These are phyloP conservation scores for Botrytis fragariae DNA, from an alignment of 2,329 filamentous ascomycete species.

Conservation along the genomic window DNA sequence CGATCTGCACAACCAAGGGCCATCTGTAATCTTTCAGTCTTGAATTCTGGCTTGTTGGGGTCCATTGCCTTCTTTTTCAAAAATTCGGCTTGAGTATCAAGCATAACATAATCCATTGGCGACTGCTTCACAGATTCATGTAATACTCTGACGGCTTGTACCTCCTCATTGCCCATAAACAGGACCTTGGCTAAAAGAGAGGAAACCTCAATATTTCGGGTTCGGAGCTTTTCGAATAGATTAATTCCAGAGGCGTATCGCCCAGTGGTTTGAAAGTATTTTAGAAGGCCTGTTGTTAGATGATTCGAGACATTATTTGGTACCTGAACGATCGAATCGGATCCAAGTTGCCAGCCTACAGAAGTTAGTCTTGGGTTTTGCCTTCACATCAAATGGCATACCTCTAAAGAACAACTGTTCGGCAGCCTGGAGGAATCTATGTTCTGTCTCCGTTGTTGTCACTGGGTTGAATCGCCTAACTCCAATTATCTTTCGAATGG, in stretches of 20 bases:
- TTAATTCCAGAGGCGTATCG: constrained; percentile 95
- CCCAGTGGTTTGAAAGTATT: constrained; percentile 93
- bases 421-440: constrained; percentile 90
- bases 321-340: constrained; percentile 94
- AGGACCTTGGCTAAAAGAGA: constrained; percentile 88
- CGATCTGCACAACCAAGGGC: constrained; percentile 91
- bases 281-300: constrained; percentile 85
- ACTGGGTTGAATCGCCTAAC: constrained; percentile 96
- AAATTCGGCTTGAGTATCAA: constrained; percentile 92
- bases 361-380: constrained; percentile 24
- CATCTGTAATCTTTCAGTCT: constrained; percentile 71
- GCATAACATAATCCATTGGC: constrained; percentile 96
- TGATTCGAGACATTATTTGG: constrained; percentile 97
- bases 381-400: constrained; percentile 38
- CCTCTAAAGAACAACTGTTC: constrained; percentile 94
- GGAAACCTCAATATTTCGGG: constrained; percentile 88
- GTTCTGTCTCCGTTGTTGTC: constrained; percentile 96
- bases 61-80: constrained; percentile 75
- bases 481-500: constrained; percentile 96
- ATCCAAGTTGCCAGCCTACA: constrained; percentile 88
- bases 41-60: constrained; percentile 53
- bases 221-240: constrained; percentile 91
- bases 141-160: constrained; percentile 85
- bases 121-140: constrained; percentile 86
- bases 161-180: constrained; percentile 93